Evolutionary conservation across 768 basidiomycete species (phyloP), one percentile per base, ranked within the genome.

Genomic region (Leccinum sublutescens): DNA sequence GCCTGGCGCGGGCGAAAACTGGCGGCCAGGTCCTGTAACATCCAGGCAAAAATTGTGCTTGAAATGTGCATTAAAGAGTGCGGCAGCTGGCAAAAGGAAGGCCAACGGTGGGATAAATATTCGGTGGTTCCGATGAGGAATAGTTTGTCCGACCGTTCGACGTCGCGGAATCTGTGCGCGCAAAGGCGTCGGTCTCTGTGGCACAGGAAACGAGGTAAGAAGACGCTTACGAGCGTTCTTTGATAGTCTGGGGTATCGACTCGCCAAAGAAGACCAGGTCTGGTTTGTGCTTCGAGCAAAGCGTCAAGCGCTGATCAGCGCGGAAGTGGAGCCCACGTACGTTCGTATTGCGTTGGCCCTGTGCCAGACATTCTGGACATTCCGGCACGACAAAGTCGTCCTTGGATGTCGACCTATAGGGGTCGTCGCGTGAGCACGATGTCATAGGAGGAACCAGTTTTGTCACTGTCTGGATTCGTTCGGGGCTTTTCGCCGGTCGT

Each of bases 391-490:
- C 75, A 68, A 96, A 95, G 54, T 86, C 83, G 54, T 81, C 80
- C 91, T 67, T 90, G 87, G 21, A 96, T 73, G 11, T 85, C 93
- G 65, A 95, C 88, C 93, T 94, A 19, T 12, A 61, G 5, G 0
- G 10, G 27, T 55, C 36, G 6, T 17, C 17, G 23, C 8, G 45
- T 53, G 25, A 56, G 27, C 31, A 29, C 50, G 10, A 19, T 19
- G 40, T 19, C 10, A 36, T 15, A 14, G 17, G 8, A 19, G 4
- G n/a, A 43, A 43, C 10, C 40, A 11, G n/a, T 17, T 7, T 19
- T 43, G 43, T 97, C 95, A 71, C 95, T 95, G 64, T 96, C 95
- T 11, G 95, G 95, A 71, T 96, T 96, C 31, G 91, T 95, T 58
- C 91, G 81, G 2, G 83, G 87, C 58, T 82, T 80, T 47, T 75